phyloP scores from a whole-genome alignment of 305 asterid genomes.

The Solanum hybrid region DNA sequence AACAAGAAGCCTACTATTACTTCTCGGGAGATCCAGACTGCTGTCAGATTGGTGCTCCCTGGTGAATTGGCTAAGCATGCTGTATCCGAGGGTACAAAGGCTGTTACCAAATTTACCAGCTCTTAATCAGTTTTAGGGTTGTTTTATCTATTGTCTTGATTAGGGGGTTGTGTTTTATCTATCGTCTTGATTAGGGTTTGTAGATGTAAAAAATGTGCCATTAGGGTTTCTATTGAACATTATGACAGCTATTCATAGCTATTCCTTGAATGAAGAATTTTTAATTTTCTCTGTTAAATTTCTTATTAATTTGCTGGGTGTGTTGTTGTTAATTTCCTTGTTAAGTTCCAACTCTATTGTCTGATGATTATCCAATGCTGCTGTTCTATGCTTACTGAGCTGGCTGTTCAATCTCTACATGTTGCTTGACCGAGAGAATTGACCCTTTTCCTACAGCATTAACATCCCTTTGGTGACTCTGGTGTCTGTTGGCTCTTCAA shows the following conservation, averaged over 20 bases:
- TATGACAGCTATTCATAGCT: background rate
- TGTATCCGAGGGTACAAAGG: background rate
- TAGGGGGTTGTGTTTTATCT: background rate
- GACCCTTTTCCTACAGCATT: background rate
- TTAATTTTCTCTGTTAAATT: background rate
- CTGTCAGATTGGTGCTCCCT: background rate
- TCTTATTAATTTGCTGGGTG: background rate
- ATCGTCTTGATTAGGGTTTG: background rate
- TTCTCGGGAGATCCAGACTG: background rate
- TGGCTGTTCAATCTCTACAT: background rate
- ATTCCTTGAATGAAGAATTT: background rate
- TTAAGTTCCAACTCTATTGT: background rate
- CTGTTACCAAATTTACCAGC: background rate
- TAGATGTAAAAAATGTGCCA: background rate
- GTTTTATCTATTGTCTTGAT: background rate
- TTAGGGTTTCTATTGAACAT: background rate
- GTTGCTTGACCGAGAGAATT: background rate
- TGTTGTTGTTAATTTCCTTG: background rate
- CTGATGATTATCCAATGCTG: background rate
- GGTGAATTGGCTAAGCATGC: conserved; percentile 4
- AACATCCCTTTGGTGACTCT: background rate
- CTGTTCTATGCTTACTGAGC: background rate
- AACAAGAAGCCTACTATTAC: background rate
- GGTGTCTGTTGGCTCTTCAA: background rate
- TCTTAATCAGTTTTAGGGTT: background rate